phyloP scores from a whole-genome alignment of 108 stramenopile genomes.

The Craspedostauros australis region DNA sequence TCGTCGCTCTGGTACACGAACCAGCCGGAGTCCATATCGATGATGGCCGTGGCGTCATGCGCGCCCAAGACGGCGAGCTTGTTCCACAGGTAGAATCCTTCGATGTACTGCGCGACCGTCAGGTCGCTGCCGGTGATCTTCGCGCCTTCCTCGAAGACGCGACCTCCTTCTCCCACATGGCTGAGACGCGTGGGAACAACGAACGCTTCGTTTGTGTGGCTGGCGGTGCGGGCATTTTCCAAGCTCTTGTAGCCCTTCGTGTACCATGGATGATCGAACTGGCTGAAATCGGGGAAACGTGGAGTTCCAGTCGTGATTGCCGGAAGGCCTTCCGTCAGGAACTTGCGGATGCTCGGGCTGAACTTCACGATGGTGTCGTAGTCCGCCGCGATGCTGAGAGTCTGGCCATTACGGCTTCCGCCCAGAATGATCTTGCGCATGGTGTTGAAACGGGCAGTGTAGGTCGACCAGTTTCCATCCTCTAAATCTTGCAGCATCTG shows the following conservation, averaged over 20 bases:
- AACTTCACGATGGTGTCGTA: constrained; percentile 35
- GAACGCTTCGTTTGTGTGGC: constrained; percentile 59
- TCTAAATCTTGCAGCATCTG: constrained; percentile 53
- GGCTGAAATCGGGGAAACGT: constrained; percentile 44
- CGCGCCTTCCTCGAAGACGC: constrained; percentile 62
- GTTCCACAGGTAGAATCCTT: constrained; percentile 79
- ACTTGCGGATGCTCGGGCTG: constrained; percentile 34
- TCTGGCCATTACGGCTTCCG: constrained; percentile 55
- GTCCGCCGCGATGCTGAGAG: constrained; percentile 84
- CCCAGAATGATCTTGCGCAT: constrained; percentile 56
- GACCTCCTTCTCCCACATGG: constrained; percentile 83
- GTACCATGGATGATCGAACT: constrained; percentile 59
- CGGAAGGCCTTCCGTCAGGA: constrained; percentile 43
- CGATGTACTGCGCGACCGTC: constrained; percentile 67
- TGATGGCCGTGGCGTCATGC: constrained; percentile 69
- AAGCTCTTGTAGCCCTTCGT: constrained; percentile 43
- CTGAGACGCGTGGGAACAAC: constrained; percentile 78
- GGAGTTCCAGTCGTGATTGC: constrained; percentile 23
- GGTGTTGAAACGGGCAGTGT: constrained; percentile 41
- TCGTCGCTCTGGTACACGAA: constrained; percentile 65
- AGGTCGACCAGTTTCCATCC: constrained; percentile 54
- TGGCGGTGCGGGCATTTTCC: constrained; percentile 13
- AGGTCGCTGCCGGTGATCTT: constrained; percentile 50
- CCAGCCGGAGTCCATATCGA: constrained; percentile 55
- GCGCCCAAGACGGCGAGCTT: constrained; percentile 85